These are phyloP conservation scores for Vitis vinifera DNA, from an alignment of 164 flowering plant species.

Conservation along the genomic window DNA sequence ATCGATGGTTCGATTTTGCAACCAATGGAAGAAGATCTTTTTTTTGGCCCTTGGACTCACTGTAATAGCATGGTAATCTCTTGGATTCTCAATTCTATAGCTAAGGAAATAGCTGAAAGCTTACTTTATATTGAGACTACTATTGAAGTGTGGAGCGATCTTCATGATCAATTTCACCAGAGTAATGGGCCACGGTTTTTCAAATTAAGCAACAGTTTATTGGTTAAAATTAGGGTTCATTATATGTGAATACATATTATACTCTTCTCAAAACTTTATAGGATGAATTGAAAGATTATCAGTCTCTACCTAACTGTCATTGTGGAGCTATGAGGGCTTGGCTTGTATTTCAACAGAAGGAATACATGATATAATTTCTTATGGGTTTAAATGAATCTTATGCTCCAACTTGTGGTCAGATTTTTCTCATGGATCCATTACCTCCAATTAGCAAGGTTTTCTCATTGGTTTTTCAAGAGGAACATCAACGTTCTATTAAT, in stretches of 20 bases:
- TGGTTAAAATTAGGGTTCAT: background rate
- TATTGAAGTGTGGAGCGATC: background rate
- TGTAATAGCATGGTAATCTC: no score
- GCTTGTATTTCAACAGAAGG: background rate
- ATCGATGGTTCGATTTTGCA: no score
- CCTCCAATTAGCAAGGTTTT: no score
- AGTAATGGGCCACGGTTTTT: background rate
- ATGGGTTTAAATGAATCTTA: background rate
- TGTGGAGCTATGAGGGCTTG: background rate
- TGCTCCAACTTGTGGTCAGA: background rate
- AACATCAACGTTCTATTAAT: no score
- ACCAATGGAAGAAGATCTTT: no score
- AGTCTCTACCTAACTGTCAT: background rate
- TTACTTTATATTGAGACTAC: no score
- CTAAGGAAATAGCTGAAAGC: no score
- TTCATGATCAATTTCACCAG: background rate
- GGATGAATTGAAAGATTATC: background rate
- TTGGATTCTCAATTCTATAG: no score
- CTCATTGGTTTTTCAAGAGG: no score
- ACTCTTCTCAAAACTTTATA: background rate
- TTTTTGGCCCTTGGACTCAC: no score
- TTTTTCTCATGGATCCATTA: constrained; percentile 1
- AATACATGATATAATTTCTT: background rate
- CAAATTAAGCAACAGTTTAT: background rate
- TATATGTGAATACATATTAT: background rate